Conservation (phyloP, 2,329 filamentous ascomycete genomes). For the Colletotrichum coccodes region DNA sequence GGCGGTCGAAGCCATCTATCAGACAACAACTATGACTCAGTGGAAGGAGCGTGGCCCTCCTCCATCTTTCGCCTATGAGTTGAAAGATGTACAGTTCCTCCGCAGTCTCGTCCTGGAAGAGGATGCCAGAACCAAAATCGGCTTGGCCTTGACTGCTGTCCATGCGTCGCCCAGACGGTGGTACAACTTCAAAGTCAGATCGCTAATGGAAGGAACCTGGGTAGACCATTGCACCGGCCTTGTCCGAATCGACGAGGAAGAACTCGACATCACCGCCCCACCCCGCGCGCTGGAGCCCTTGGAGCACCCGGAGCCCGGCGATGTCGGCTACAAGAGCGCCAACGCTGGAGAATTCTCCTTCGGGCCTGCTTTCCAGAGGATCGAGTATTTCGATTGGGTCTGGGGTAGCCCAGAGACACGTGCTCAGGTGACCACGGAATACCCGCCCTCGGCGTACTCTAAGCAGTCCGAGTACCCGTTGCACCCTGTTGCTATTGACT, state of each 20-base stretch:
- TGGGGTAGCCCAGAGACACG: neutral
- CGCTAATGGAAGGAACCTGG: neutral
- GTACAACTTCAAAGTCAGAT: slow-evolving; percentile 12
- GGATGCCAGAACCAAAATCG: neutral
- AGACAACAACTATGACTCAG: neutral
- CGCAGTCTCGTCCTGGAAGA: slow-evolving; percentile 10
- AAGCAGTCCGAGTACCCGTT: slow-evolving; percentile 2
- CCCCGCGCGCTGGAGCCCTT: neutral
- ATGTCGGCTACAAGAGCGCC: slow-evolving; percentile 1
- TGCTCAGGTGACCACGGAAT: neutral
- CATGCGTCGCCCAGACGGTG: neutral
- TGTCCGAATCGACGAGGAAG: neutral
- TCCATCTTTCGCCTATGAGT: neutral
- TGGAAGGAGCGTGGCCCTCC: neutral
- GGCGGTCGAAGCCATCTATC: slow-evolving; percentile 21
- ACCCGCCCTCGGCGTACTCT: neutral
- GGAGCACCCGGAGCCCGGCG: neutral
- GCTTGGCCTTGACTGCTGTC: neutral
- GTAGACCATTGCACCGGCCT: slow-evolving; percentile 8
- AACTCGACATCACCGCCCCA: neutral
- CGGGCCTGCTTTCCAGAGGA: slow-evolving; percentile 3
- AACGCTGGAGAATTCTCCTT: neutral
- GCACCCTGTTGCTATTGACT: slow-evolving; percentile 3
- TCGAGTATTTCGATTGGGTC: neutral
- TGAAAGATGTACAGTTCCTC: slow-evolving; percentile 1